A percentile compares a stretch with the other conserved stretches of the same genome.
phyloP scores from a whole-genome alignment of 345 rosid genomes.

The Aquilaria malaccensis region DNA sequence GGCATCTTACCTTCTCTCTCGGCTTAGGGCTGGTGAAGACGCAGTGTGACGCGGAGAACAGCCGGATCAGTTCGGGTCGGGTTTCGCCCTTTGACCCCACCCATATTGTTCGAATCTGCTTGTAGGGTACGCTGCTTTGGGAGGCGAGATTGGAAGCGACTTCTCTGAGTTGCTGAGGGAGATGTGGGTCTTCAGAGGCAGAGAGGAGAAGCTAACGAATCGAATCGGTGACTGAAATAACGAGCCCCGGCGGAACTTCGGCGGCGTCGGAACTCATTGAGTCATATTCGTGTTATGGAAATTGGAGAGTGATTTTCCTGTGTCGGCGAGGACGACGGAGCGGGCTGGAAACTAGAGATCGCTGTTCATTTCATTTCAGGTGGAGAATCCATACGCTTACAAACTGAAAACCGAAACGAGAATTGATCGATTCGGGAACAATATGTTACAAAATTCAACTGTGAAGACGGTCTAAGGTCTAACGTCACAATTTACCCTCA shows the following conservation, averaged over 20 bases:
- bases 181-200: slow-evolving; percentile 41
- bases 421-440: too few relatives aligned
- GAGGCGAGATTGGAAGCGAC: slow-evolving; percentile 51
- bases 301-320: too few relatives aligned
- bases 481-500: too few relatives aligned
- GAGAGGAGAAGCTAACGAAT: slow-evolving; percentile 41
- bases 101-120: slow-evolving; percentile 59
- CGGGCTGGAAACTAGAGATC: too few relatives aligned
- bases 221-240: slow-evolving; percentile 26
- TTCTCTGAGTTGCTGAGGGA: slow-evolving; percentile 41
- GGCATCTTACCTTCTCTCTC: slow-evolving; percentile 55
- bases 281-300: background rate
- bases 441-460: too few relatives aligned
- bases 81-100: slow-evolving; percentile 27
- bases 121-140: slow-evolving; percentile 35
- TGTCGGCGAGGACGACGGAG: too few relatives aligned
- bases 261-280: slow-evolving; percentile 9
- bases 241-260: slow-evolving; percentile 23
- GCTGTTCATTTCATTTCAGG: too few relatives aligned
- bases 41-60: slow-evolving; percentile 53
- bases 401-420: too few relatives aligned
- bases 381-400: too few relatives aligned
- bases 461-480: too few relatives aligned
- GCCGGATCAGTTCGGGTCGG: slow-evolving; percentile 42
- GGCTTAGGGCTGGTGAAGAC: slow-evolving; percentile 65